These are phyloP conservation scores for Penicillium turbatum DNA, from an alignment of 495 filamentous ascomycete genomes.

Conservation along the genomic window DNA sequence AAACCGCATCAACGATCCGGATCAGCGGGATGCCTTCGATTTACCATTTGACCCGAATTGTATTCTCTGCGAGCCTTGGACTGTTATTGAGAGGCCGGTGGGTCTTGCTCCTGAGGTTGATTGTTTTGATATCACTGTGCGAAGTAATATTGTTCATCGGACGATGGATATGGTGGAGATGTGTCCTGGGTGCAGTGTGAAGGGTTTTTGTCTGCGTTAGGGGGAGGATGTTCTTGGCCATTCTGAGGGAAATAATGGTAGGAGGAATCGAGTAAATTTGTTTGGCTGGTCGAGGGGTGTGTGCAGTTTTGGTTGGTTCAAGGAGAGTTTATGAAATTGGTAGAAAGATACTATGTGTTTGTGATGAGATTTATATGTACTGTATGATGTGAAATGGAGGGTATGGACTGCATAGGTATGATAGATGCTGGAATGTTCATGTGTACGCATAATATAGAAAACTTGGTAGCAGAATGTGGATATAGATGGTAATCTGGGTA, in stretches of 20 bases:
- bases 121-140: constrained; percentile 21
- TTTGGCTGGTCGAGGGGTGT: too few relatives aligned
- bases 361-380: too few relatives aligned
- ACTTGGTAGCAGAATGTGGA: background rate
- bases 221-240: too few relatives aligned
- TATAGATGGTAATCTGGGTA: background rate
- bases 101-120: background rate
- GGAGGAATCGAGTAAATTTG: too few relatives aligned
- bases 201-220: background rate
- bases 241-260: too few relatives aligned
- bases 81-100: background rate
- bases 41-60: constrained; percentile 11
- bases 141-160: constrained; percentile 53
- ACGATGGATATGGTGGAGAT: background rate
- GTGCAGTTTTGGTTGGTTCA: too few relatives aligned
- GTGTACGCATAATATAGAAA: background rate
- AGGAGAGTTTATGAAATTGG: too few relatives aligned
- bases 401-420: too few relatives aligned
- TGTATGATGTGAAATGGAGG: too few relatives aligned
- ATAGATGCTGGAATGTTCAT: too few relatives aligned
- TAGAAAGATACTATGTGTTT: too few relatives aligned
- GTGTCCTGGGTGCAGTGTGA: constrained; percentile 6
- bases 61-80: constrained; percentile 11
- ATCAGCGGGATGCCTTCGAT: background rate
- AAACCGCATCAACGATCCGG: constrained; percentile 13